Percentiles rank a stretch among this genome's conserved stretches.
Evolutionary conservation across 306 rosid species (phyloP).

Genomic region (Fragaria nilgerrensis): DNA sequence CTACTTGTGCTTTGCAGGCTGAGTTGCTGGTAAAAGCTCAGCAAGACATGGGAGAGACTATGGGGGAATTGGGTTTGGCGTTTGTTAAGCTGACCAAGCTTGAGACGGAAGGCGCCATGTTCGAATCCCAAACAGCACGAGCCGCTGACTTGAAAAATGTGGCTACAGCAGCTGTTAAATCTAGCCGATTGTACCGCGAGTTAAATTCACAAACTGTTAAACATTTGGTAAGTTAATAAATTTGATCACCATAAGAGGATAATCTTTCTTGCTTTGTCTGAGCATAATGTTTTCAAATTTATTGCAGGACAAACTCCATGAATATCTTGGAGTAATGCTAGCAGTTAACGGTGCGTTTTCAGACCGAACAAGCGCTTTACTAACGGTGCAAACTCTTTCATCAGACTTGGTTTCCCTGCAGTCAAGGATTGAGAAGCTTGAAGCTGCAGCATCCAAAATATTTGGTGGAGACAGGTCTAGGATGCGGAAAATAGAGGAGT

Average conservation of each 20-base stretch:
- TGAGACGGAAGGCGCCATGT: conserved; percentile 75
- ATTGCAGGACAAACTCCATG: conserved; percentile 82
- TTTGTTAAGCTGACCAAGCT: conserved; percentile 74
- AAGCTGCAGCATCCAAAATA: conserved; percentile 79
- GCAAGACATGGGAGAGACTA: conserved; percentile 85
- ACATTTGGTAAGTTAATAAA: conserved; percentile 61
- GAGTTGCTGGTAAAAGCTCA: conserved; percentile 85
- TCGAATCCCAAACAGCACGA: conserved; percentile 60
- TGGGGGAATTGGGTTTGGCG: conserved; percentile 82
- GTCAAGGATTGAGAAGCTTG: conserved; percentile 81
- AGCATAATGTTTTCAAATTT: neutral
- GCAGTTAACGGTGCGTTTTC: conserved; percentile 79
- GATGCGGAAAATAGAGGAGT: conserved; percentile 68
- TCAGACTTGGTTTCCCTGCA: conserved; percentile 70
- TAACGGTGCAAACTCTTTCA: conserved; percentile 79
- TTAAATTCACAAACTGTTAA: conserved; percentile 81
- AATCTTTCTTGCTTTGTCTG: neutral
- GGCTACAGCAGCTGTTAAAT: conserved; percentile 81
- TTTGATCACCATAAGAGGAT: neutral
- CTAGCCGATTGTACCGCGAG: conserved; percentile 83
- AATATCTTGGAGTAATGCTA: conserved; percentile 78
- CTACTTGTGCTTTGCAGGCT: conserved; percentile 42
- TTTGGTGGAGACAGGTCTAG: conserved; percentile 88
- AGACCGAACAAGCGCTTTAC: conserved; percentile 75
- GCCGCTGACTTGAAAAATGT: conserved; percentile 75